phyloP scores from a whole-genome alignment of 352 stramenopile species.

The Pythium oligandrum region DNA sequence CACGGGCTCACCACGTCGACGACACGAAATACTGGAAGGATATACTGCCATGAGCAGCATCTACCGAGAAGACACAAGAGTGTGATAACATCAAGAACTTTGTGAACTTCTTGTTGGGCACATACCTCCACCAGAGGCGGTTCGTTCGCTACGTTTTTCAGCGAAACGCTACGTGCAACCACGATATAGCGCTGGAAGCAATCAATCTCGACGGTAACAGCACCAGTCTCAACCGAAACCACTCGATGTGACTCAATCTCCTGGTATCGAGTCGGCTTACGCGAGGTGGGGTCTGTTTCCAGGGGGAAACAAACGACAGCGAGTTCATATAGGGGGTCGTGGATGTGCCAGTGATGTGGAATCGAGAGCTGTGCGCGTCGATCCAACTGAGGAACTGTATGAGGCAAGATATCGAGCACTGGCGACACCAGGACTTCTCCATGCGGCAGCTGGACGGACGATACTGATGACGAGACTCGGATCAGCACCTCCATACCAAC shows the following conservation, averaged over 20 bases:
- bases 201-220: conserved; percentile 15
- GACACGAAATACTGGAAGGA: background rate
- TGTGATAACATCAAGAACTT: too few species aligned
- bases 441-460: background rate
- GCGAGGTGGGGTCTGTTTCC: background rate
- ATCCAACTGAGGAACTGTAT: conserved; percentile 1
- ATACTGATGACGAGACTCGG: background rate
- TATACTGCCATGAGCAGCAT: background rate
- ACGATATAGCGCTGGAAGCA: conserved; percentile 15
- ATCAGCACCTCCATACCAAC: conserved; percentile 49
- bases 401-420: conserved; percentile 39
- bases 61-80: background rate
- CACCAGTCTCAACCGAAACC: background rate
- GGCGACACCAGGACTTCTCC: conserved; percentile 37
- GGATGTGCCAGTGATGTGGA: conserved; percentile 10
- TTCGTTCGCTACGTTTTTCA: conserved; percentile 13
- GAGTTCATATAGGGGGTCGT: conserved; percentile 15
- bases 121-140: conserved; percentile 9
- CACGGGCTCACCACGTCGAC: background rate
- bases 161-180: conserved; percentile 6
- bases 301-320: conserved; percentile 4
- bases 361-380: conserved; percentile 18
- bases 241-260: background rate
- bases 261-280: background rate
- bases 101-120: too few species aligned